Evolutionary conservation across 176 grass and related monocot genomes (phyloP), one percentile per base, ranked within the genome.

Genomic region (Aegilops tauschii): DNA sequence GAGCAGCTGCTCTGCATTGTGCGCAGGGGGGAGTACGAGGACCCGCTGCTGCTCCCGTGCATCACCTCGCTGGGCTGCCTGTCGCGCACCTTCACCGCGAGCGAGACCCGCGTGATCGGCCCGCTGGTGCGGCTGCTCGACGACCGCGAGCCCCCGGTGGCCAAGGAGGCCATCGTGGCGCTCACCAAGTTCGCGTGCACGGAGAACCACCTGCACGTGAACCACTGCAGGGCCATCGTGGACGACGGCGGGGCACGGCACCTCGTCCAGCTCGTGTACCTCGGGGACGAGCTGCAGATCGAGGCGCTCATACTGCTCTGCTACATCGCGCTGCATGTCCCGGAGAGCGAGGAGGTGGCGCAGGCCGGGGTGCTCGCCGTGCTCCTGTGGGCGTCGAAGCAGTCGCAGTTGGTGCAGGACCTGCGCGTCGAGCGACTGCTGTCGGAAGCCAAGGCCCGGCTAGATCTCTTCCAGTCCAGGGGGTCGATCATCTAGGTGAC

Each of bases 351-450:
- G 78, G 96, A 98, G 75, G 73, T 95, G 14, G 91, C 90, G 76
- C 88, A 92, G 81, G 96, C 96, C 8, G 96, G 92, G 34, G 96
- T 98, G 29, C 91, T 95, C 50, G 78, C 83, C 37, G 90, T 93
- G 73, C 86, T 98, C 29, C 84, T 92, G 18, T 92, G 96, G 93
- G 96, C 96, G 50, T 98, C 91, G 11, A 98, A 98, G 90, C 95
- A 98, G 78, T 61, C 77, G 35, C 79, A 94, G 11, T 78, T 98
- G 90, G 90, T 68, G 78, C 93, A 98, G 85, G 96, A 98, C 86
- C 6, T 14, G 67, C 85, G 90, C 69, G 86, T 95, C 10, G 93
- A 92, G 25, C 47, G 61, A 9, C 83, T 98, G 80, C 85, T 98
- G 31, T 70, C 91, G 3, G 67, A 84, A 1, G 96, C 96, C 86